Base-by-base conservation (phyloP, 1,284 basidiomycete species). In the Tausonia pullulans region DNA sequence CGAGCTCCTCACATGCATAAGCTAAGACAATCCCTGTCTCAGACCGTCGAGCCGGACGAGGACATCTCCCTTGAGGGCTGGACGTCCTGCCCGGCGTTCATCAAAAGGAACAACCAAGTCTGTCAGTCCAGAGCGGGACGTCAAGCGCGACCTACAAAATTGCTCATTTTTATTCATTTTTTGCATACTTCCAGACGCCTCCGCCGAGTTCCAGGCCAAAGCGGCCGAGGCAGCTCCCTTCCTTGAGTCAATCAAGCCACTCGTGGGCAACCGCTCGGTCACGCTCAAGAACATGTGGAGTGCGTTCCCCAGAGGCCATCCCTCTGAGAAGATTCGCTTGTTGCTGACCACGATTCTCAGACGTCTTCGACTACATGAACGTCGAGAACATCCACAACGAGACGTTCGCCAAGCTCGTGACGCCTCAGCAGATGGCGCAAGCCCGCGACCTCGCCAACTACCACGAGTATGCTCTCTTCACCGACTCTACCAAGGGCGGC, bases 11-110 rank as follows among this genome's bases (percentile, higher is more conserved):
- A 27, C 27, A 27, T 27, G 27, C 27, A 46, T 54, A 44, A 27
- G 6, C 6, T 43, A 52, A 60, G 54, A 51, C 57, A 61, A n/a
- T 43, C 67, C 58, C 66, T 82, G 86, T 90, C 49, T 84, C 27
- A 89, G 77, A 89, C 88, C 6, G 84, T 92, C 57, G 87, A 90
- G 72, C 87, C 89, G 43, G 81, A 80, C 53, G 88, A 90, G 69
- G 87, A 89, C 72, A 83, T 87, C 69, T 87, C 87, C 48, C 79
- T 93, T 69, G 89, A 93, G 75, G 84, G 85, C 67, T 93, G 87
- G 87, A 90, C 87, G 14, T 79, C 83, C 71, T 91, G 88, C 43
- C 55, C 55, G 4, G 8, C 55, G 3, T 57, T 57, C 43, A 57
- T 43, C 14, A 14, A 46, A 14, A 61, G 61, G 40, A 67, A 65